Evolutionary conservation across 208 protist genomes (phyloP).

Genomic region (Leishmania tropica): DNA sequence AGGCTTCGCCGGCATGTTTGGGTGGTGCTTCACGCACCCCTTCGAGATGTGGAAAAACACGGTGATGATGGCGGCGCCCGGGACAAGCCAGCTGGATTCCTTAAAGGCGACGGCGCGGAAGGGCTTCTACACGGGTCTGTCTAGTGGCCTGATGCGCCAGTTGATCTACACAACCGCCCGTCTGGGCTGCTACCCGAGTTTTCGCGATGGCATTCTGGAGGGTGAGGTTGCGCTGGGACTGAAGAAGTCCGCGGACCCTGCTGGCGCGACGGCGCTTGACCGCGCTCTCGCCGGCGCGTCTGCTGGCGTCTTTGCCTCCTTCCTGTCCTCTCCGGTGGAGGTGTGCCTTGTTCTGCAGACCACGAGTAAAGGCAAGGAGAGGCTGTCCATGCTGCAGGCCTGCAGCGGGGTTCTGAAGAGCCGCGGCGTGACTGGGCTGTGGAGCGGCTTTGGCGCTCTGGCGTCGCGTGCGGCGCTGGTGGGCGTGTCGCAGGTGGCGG

Average conservation of each 20-base stretch:
- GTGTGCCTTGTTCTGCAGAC: conserved; percentile 93
- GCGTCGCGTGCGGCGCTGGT: conserved; percentile 84
- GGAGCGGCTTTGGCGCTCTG: conserved; percentile 83
- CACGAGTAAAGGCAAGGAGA: conserved; percentile 62
- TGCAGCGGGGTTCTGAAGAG: conserved; percentile 42
- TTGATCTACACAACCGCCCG: conserved; percentile 90
- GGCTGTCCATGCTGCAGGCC: conserved; percentile 58
- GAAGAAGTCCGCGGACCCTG: conserved; percentile 45
- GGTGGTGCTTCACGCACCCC: conserved; percentile 91
- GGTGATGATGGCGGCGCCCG: conserved; percentile 75
- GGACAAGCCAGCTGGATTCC: conserved; percentile 50
- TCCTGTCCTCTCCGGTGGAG: conserved; percentile 87
- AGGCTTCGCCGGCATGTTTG: conserved; percentile 83
- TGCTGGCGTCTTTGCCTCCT: conserved; percentile 85
- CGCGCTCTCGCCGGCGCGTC: conserved; percentile 76
- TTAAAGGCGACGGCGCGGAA: conserved; percentile 56
- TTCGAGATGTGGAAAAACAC: conserved; percentile 95
- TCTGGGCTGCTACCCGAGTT: conserved; percentile 90
- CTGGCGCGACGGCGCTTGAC: conserved; percentile 62
- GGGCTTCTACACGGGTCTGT: conserved; percentile 85
- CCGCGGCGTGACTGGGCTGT: conserved; percentile 75
- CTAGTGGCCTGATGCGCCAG: conserved; percentile 81
- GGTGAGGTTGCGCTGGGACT: conserved; percentile 45
- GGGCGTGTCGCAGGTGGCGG: conserved; percentile 89
- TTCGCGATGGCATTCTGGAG: conserved; percentile 79